phyloP scores from a whole-genome alignment of 805 yeast species.

The Osmozyma mogii region DNA sequence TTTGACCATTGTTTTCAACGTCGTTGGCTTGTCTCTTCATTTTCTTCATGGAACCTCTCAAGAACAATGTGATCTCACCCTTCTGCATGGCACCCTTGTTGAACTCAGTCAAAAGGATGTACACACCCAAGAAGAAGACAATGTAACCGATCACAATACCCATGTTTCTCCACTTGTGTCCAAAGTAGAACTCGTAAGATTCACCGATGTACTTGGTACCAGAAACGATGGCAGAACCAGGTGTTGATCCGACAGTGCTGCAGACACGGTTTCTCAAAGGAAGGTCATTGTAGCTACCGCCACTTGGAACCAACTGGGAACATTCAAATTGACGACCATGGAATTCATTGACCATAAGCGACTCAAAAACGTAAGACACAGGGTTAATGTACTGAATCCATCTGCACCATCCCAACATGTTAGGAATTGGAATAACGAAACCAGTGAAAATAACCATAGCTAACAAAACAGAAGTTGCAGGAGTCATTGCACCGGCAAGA shows the following conservation, averaged over 20 bases:
- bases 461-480: slow-evolving; percentile 39
- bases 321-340: slow-evolving; percentile 50
- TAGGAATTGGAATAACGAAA: slow-evolving; percentile 34
- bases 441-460: slow-evolving; percentile 51
- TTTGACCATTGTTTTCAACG: too few species aligned
- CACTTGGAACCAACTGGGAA: slow-evolving; percentile 50
- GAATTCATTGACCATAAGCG: slow-evolving; percentile 60
- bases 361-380: slow-evolving; percentile 30
- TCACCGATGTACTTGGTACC: slow-evolving; percentile 52
- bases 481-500: slow-evolving; percentile 35
- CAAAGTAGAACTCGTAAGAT: slow-evolving; percentile 43
- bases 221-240: slow-evolving; percentile 44
- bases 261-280: slow-evolving; percentile 41
- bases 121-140: slow-evolving; percentile 31
- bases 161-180: slow-evolving; percentile 74
- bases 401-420: slow-evolving; percentile 23
- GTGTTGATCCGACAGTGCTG: slow-evolving; percentile 48
- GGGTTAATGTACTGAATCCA: slow-evolving; percentile 31
- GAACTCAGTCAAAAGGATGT: slow-evolving; percentile 34
- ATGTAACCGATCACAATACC: slow-evolving; percentile 56
- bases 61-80: slow-evolving; percentile 28
- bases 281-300: slow-evolving; percentile 40
- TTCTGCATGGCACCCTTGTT: slow-evolving; percentile 39
- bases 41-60: slow-evolving; percentile 36
- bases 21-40: slow-evolving; percentile 33